Conservation (phyloP, 1,139 yeast genomes). For the Wickerhamomyces sp. region DNA sequence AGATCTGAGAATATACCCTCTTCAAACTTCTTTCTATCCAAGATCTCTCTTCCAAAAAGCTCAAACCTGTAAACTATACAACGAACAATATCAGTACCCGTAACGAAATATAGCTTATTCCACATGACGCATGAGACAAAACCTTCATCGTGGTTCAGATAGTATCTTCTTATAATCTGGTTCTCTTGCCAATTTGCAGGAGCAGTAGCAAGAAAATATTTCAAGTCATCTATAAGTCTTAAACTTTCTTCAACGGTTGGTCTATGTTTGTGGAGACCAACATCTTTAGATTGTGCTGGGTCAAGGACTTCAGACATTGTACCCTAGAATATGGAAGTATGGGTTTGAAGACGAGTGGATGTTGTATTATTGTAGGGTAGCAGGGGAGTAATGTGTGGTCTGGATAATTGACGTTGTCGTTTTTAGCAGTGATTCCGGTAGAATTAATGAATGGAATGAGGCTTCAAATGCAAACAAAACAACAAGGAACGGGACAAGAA, state of each 20-base stretch:
- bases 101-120: constrained; percentile 85
- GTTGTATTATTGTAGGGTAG: not conserved
- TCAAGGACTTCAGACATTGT: no score
- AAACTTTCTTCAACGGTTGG: constrained; percentile 41
- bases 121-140: constrained; percentile 89
- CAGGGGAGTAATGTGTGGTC: no score
- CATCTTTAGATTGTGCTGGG: no score
- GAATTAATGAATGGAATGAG: not conserved
- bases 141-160: constrained; percentile 83
- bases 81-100: constrained; percentile 95
- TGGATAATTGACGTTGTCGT: no score
- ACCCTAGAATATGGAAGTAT: no score
- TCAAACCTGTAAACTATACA: constrained; percentile 85
- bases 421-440: not conserved
- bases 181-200: constrained; percentile 93
- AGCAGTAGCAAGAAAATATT: constrained; percentile 84
- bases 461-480: no score
- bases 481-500: no score
- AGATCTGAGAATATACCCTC: constrained; percentile 94
- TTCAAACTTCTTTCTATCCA: constrained; percentile 90
- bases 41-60: constrained; percentile 81
- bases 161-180: constrained; percentile 82
- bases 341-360: not conserved
- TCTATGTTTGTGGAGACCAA: no score
- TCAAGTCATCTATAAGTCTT: constrained; percentile 66